Conservation (phyloP, 192 early-diverging fungal species). For the Cladochytrium replicatum region DNA sequence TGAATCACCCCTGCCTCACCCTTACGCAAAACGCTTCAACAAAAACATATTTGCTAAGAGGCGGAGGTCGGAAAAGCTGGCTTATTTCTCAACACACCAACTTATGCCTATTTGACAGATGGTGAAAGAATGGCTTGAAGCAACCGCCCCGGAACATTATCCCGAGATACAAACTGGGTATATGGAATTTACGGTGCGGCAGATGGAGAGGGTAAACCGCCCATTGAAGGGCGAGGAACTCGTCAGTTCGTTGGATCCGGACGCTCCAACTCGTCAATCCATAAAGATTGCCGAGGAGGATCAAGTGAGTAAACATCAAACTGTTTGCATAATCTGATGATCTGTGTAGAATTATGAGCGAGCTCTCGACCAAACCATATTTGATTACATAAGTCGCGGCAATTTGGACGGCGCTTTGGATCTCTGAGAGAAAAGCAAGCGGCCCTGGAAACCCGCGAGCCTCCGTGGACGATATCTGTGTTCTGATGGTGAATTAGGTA, state of each 20-base stretch:
- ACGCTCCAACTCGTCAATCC: conserved; percentile 25
- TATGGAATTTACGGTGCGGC: conserved; percentile 16
- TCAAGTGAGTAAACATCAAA: conserved; percentile 5
- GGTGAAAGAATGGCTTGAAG: conserved; percentile 36
- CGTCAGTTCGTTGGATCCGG: conserved; percentile 31
- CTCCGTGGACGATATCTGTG: conserved; percentile 54
- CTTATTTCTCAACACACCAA: neutral
- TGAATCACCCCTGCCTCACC: neutral
- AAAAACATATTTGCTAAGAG: neutral
- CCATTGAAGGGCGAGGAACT: neutral
- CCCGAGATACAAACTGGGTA: conserved; percentile 25
- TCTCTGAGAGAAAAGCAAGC: conserved; percentile 59
- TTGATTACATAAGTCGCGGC: conserved; percentile 70
- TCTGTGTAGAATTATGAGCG: conserved; percentile 36
- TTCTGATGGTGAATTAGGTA: conserved; percentile 37
- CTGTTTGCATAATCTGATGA: neutral
- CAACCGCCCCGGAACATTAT: conserved; percentile 18
- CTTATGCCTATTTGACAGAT: conserved; percentile 9
- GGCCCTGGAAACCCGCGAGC: conserved; percentile 73
- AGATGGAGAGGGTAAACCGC: conserved; percentile 1
- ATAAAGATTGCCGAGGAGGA: conserved; percentile 22
- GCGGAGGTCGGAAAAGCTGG: neutral
- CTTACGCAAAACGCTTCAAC: neutral
- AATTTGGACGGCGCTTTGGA: conserved; percentile 53
- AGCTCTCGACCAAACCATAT: conserved; percentile 54